These are phyloP conservation scores for Exophiala viscosa DNA, from an alignment of 2,329 filamentous ascomycete species.

Conservation along the genomic window DNA sequence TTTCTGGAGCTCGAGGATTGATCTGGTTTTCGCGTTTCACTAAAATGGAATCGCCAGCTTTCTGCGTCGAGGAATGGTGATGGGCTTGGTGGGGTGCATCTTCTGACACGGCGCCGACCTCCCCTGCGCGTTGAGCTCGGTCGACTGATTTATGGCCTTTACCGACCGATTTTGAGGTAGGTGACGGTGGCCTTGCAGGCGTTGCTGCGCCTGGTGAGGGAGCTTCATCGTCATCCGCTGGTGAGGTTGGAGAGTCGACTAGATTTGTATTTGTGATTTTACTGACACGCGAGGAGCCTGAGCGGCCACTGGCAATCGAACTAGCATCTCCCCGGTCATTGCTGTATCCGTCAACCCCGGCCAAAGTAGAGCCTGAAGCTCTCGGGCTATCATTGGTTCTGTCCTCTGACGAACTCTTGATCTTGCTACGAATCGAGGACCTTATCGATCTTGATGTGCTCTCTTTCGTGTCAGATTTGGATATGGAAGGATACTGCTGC, in stretches of 20 bases:
- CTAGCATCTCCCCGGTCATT: constrained; percentile 68
- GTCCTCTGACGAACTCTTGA: constrained; percentile 62
- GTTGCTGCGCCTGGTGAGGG: constrained; percentile 47
- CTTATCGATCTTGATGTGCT: constrained; percentile 76
- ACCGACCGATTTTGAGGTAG: constrained; percentile 70
- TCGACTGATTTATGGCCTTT: constrained; percentile 72
- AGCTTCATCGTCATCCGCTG: constrained; percentile 42
- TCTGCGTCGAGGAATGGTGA: constrained; percentile 56
- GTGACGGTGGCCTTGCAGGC: constrained; percentile 72
- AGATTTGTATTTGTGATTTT: constrained; percentile 29
- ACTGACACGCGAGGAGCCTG: constrained; percentile 33
- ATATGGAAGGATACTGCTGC: constrained; percentile 86
- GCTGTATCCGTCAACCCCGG: constrained; percentile 54
- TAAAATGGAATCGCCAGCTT: constrained; percentile 84
- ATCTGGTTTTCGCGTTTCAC: constrained; percentile 72
- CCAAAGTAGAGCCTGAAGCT: constrained; percentile 63
- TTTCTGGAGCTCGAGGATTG: constrained; percentile 56
- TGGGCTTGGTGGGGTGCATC: constrained; percentile 69
- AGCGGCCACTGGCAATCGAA: constrained; percentile 60
- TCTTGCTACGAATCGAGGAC: constrained; percentile 74
- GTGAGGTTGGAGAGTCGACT: constrained; percentile 24
- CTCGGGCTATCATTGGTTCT: constrained; percentile 67
- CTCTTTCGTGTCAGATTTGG: constrained; percentile 87
- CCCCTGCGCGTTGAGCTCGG: constrained; percentile 77
- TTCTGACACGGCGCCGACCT: constrained; percentile 93